Conservation (phyloP, 495 filamentous ascomycete genomes). For the Aspergillus wentii region DNA sequence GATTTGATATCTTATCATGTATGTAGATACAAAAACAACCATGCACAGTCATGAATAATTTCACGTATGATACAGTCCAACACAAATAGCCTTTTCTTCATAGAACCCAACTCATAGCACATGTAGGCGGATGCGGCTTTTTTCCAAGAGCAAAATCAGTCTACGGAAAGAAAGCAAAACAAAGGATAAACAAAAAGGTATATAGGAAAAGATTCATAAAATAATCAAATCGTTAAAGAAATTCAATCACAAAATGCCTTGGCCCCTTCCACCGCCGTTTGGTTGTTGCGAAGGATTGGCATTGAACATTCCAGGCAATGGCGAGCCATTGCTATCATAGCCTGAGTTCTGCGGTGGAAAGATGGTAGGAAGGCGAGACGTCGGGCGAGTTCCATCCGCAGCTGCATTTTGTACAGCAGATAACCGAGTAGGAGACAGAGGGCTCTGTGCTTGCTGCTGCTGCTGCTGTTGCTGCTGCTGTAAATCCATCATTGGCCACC, state of each 20-base stretch:
- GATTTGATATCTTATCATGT: too few relatives aligned
- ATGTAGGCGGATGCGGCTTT: too few relatives aligned
- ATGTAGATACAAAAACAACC: too few relatives aligned
- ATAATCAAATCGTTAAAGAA: neutral
- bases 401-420: conserved; percentile 5
- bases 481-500: conserved; percentile 42
- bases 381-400: conserved; percentile 10
- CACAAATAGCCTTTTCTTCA: too few relatives aligned
- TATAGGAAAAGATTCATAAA: neutral
- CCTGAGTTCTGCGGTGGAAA: conserved; percentile 16
- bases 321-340: neutral
- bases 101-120: too few relatives aligned
- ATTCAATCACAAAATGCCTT: neutral
- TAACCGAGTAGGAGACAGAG: conserved; percentile 12
- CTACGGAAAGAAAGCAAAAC: neutral
- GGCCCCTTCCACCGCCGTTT: neutral
- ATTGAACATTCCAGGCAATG: neutral
- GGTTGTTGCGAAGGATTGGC: conserved; percentile 3
- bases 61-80: too few relatives aligned
- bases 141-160: too few relatives aligned
- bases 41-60: too few relatives aligned
- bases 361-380: conserved; percentile 10
- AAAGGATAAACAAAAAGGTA: neutral
- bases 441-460: conserved; percentile 5
- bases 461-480: conserved; percentile 19